Conservation (phyloP, 2,329 filamentous ascomycete genomes). For the Ceratocystis papillata region DNA sequence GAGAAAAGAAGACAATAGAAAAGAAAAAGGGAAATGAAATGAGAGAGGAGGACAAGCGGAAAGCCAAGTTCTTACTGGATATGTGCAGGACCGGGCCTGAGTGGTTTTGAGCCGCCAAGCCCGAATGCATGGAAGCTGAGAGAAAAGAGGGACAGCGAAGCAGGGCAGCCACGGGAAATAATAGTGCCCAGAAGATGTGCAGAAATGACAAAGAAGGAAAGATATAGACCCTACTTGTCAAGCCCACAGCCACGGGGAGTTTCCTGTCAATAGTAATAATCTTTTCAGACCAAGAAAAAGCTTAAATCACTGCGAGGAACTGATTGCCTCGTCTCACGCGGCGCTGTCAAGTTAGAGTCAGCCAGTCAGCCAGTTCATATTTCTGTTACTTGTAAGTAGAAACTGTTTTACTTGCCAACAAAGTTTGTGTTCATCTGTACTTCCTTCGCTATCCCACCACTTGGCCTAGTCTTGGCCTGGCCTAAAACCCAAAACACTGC, state of each 20-base stretch:
- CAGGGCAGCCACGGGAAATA: background rate
- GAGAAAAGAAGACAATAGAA: background rate
- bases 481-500: background rate
- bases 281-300: no score
- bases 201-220: background rate
- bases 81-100: background rate
- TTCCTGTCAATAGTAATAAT: no score
- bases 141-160: background rate
- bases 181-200: background rate
- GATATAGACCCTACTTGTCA: background rate
- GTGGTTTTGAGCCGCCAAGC: background rate
- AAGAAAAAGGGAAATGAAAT: background rate
- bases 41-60: background rate
- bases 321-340: background rate
- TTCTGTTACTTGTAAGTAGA: background rate
- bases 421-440: constrained; percentile 7
- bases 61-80: background rate
- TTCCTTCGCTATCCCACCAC: background rate
- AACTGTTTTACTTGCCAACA: background rate
- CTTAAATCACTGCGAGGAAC: background rate
- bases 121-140: background rate
- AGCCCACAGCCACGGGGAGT: no score
- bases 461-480: background rate
- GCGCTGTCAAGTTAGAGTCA: no score
- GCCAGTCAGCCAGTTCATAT: no score